Evolutionary conservation across 1,284 basidiomycete species (phyloP).

Genomic region (Cutaneotrichosporon dermatis): DNA sequence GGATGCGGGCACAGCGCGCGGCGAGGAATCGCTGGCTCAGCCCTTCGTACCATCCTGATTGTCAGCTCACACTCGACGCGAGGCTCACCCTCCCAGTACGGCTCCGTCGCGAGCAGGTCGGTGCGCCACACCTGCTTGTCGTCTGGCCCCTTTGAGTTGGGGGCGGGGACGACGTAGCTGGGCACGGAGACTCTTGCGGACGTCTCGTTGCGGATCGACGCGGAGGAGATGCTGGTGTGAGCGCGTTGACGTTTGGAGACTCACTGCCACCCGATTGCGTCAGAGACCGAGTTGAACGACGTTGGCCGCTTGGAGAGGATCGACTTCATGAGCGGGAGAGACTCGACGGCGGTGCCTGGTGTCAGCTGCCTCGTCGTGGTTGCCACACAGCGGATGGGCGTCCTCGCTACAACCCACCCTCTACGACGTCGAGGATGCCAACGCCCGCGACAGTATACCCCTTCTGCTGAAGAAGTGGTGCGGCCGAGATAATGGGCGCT

Average conservation of each 20-base stretch:
- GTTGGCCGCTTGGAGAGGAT: conserved; percentile 80
- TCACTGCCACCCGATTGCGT: conserved; percentile 93
- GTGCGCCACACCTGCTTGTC: conserved; percentile 66
- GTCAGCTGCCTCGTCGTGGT: conserved; percentile 1
- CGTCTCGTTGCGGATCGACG: conserved; percentile 68
- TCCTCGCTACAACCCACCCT: conserved; percentile 57
- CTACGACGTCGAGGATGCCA: conserved; percentile 89
- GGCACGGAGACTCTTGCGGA: conserved; percentile 85
- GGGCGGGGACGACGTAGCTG: conserved; percentile 59
- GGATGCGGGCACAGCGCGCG: conserved; percentile 71
- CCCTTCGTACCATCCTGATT: conserved; percentile 79
- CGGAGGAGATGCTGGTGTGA: conserved; percentile 60
- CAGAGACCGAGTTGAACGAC: conserved; percentile 74
- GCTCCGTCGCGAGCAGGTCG: conserved; percentile 74
- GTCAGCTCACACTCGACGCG: neutral
- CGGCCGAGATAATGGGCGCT: conserved; percentile 71
- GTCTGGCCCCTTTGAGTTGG: conserved; percentile 27
- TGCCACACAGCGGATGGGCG: neutral
- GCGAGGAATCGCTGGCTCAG: conserved; percentile 73
- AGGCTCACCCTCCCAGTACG: conserved; percentile 79
- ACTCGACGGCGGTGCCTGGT: conserved; percentile 85
- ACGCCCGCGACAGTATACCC: conserved; percentile 76
- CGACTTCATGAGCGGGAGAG: conserved; percentile 81
- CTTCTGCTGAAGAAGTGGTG: conserved; percentile 60
- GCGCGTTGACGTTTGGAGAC: conserved; percentile 42